Percentiles rank a stretch among this genome's conserved stretches.
phyloP scores from a whole-genome alignment of 306 rosid genomes.

The Acacia acuminata region DNA sequence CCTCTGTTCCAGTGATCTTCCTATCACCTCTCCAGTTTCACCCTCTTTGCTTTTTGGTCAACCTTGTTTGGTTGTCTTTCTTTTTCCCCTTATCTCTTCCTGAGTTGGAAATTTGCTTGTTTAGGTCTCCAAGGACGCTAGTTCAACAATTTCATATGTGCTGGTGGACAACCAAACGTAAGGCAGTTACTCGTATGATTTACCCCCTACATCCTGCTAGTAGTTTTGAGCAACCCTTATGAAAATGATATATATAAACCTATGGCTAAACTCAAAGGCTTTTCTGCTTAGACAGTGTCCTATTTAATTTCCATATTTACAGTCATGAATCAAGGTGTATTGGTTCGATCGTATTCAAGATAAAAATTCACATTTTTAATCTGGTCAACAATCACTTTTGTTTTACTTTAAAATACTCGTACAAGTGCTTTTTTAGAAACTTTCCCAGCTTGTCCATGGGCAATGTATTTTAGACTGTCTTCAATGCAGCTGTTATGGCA shows the following conservation, averaged over 20 bases:
- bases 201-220: slow-evolving; percentile 4
- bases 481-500: slow-evolving; percentile 3
- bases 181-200: slow-evolving; percentile 38
- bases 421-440: slow-evolving; percentile 3
- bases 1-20: neutral
- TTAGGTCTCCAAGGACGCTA: slow-evolving; percentile 78
- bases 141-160: slow-evolving; percentile 75
- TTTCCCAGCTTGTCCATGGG: neutral
- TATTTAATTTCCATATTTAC: neutral
- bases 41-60: neutral
- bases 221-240: neutral
- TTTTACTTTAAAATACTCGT: slow-evolving; percentile 19
- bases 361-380: neutral
- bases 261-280: slow-evolving; percentile 6
- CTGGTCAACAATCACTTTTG: neutral
- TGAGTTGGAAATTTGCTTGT: slow-evolving; percentile 28
- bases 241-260: neutral
- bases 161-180: slow-evolving; percentile 83
- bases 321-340: slow-evolving; percentile 10
- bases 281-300: slow-evolving; percentile 3
- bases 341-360: slow-evolving; percentile 19
- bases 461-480: slow-evolving; percentile 19
- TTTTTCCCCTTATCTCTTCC: neutral
- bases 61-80: neutral
- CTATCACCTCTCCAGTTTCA: neutral